phyloP scores from a whole-genome alignment of 768 basidiomycete species.

The Mrakia blollopis region DNA sequence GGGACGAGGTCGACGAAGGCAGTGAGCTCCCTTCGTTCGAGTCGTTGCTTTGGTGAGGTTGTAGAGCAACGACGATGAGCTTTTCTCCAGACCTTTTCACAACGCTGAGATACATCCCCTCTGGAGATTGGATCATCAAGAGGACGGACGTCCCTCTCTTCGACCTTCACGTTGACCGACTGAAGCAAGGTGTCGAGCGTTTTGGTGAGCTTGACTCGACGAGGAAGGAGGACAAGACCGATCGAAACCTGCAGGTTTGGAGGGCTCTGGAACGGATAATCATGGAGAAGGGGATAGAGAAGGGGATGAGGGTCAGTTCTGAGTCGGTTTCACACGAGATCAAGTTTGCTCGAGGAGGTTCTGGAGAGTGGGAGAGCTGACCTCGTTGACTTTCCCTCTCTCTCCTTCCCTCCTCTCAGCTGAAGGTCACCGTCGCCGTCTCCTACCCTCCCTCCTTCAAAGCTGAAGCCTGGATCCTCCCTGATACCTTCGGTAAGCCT shows the following conservation, averaged over 20 bases:
- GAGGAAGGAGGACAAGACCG: background rate
- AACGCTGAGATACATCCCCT: background rate
- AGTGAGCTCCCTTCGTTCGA: background rate
- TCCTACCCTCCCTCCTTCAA: background rate
- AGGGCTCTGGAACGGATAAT: background rate
- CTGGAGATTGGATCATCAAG: background rate
- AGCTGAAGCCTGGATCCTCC: background rate
- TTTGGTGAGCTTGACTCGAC: background rate
- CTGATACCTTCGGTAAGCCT: background rate
- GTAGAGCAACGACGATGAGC: background rate
- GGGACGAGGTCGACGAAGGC: no score
- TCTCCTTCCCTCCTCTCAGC: background rate
- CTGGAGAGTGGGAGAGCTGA: background rate
- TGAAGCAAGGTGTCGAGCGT: background rate
- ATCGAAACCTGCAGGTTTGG: background rate
- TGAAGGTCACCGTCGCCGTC: constrained; percentile 11
- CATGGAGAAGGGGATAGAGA: background rate
- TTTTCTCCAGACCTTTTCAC: constrained; percentile 3
- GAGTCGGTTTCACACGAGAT: background rate
- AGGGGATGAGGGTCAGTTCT: background rate
- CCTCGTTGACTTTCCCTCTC: background rate
- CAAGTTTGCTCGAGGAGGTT: background rate
- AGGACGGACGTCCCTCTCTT: background rate
- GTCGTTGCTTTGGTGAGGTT: background rate
- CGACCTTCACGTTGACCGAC: background rate